phyloP scores from a whole-genome alignment of 2,329 filamentous ascomycete species.

The Lojkania enalia region DNA sequence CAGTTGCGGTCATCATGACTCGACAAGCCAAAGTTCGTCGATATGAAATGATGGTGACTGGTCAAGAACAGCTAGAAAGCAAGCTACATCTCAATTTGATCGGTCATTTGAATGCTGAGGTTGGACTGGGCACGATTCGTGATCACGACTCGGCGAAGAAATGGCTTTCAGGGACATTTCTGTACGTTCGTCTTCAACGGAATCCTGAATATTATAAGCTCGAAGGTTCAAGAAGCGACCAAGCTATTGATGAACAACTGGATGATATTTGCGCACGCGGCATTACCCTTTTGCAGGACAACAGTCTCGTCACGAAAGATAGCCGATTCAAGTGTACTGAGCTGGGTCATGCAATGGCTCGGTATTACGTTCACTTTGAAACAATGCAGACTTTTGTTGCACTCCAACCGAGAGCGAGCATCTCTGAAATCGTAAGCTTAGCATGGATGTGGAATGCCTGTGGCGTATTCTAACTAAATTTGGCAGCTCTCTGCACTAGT shows the following conservation, averaged over 20 bases:
- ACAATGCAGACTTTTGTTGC: constrained; percentile 74
- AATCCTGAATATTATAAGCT: constrained; percentile 74
- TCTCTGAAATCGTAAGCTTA: constrained; percentile 68
- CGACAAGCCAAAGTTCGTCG: constrained; percentile 63
- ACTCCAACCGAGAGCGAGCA: constrained; percentile 62
- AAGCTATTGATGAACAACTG: constrained; percentile 64
- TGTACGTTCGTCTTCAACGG: constrained; percentile 71
- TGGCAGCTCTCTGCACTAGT: constrained; percentile 66
- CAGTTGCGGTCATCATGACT: constrained; percentile 79
- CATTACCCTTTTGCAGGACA: constrained; percentile 65
- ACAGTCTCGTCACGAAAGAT: constrained; percentile 57
- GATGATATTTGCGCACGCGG: constrained; percentile 72
- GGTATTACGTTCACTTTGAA: constrained; percentile 77
- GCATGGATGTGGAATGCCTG: neutral
- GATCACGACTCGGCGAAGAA: constrained; percentile 66
- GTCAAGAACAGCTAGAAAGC: constrained; percentile 75
- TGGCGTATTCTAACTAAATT: constrained; percentile 10
- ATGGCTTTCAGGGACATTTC: constrained; percentile 78
- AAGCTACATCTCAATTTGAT: constrained; percentile 76
- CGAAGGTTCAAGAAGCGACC: constrained; percentile 54
- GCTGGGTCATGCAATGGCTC: constrained; percentile 79
- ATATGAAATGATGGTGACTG: constrained; percentile 75
- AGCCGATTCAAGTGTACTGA: constrained; percentile 65
- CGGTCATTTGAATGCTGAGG: constrained; percentile 83
- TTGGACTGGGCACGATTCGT: constrained; percentile 72